phyloP scores from a whole-genome alignment of 2,329 filamentous ascomycete genomes.

The Botrytis fragariae region DNA sequence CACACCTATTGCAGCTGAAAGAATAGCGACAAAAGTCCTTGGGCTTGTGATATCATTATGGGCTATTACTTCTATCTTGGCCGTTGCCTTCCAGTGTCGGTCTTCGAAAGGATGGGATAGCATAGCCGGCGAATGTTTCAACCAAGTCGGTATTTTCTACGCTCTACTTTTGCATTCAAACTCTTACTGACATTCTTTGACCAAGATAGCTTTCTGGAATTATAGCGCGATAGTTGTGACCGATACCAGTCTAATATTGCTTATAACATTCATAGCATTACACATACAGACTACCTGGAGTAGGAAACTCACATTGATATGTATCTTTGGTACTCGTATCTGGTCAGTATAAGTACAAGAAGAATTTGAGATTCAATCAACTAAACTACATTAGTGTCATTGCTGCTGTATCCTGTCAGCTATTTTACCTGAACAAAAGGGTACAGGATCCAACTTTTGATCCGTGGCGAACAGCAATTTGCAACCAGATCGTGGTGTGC shows the following conservation, averaged over 20 bases:
- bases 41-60: constrained; percentile 14
- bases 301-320: constrained; percentile 8
- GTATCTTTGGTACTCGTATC: constrained; percentile 19
- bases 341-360: background rate
- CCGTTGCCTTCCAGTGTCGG: constrained; percentile 13
- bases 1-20: background rate
- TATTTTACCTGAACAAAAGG: constrained; percentile 8
- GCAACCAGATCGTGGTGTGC: constrained; percentile 10
- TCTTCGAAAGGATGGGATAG: constrained; percentile 11
- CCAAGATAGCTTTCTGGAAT: constrained; percentile 17
- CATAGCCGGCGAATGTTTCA: constrained; percentile 12
- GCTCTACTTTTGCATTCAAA: background rate
- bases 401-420: constrained; percentile 7
- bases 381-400: constrained; percentile 15
- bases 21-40: background rate
- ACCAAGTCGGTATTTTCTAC: constrained; percentile 4
- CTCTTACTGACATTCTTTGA: background rate
- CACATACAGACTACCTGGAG: constrained; percentile 8
- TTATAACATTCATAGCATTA: constrained; percentile 13
- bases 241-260: constrained; percentile 6
- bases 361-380: background rate
- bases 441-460: constrained; percentile 11
- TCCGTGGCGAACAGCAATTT: constrained; percentile 4
- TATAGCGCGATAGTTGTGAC: constrained; percentile 3
- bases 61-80: constrained; percentile 8